Evolutionary conservation across 495 filamentous ascomycete genomes (phyloP).

Genomic region (Chaetomium fimeti): DNA sequence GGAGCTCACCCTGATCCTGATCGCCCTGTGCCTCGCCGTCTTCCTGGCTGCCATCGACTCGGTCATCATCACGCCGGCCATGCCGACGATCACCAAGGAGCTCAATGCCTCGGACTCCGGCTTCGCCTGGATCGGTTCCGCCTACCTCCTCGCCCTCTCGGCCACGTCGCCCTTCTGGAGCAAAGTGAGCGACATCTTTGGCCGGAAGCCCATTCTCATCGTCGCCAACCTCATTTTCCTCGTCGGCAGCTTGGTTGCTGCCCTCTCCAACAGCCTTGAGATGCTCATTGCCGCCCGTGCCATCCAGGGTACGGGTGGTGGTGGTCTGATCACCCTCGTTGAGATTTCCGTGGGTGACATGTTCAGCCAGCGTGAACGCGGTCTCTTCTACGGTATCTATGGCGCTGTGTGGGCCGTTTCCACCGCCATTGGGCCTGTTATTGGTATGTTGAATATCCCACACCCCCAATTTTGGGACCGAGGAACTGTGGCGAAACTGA

Average conservation of each 20-base stretch:
- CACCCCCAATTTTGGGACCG: no score
- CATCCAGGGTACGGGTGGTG: conserved; percentile 73
- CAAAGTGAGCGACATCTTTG: conserved; percentile 22
- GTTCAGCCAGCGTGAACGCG: conserved; percentile 63
- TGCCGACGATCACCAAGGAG: background rate
- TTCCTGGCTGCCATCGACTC: background rate
- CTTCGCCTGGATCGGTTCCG: background rate
- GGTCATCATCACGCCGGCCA: background rate
- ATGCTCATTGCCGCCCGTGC: conserved; percentile 74
- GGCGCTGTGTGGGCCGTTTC: conserved; percentile 61
- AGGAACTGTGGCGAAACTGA: background rate
- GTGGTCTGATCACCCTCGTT: conserved; percentile 65
- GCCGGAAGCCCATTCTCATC: conserved; percentile 20
- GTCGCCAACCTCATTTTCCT: conserved; percentile 38
- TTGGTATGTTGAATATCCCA: conserved; percentile 40
- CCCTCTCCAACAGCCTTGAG: conserved; percentile 31
- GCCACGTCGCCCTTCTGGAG: background rate
- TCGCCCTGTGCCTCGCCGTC: background rate
- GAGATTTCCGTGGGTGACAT: conserved; percentile 68
- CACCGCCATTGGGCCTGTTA: conserved; percentile 63
- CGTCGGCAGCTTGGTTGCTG: conserved; percentile 45
- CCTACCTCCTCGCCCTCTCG: background rate
- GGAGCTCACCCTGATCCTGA: background rate
- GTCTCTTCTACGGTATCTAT: conserved; percentile 44
- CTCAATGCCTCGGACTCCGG: background rate